phyloP scores from a whole-genome alignment of 768 basidiomycete genomes.

The Pholiota conissans region DNA sequence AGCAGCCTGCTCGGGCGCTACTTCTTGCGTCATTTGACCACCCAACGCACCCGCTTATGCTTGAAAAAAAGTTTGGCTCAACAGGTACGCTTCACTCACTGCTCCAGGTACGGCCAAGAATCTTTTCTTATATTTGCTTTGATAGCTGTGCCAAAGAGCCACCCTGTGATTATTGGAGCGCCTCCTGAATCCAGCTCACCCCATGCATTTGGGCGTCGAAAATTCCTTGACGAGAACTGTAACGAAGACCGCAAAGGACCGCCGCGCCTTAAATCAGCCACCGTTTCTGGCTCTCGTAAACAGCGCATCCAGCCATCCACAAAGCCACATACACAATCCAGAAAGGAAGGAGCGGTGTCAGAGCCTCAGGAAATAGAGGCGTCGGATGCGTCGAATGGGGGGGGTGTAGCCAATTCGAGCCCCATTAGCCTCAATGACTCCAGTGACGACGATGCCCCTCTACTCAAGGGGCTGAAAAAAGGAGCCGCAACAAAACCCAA shows the following conservation, averaged over 20 bases:
- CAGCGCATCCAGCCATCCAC: not conserved
- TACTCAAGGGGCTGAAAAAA: not conserved
- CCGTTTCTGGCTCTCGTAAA: not conserved
- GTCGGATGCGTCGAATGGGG: not conserved
- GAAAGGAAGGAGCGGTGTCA: not conserved
- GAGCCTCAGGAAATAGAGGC: not conserved
- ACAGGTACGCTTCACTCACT: not conserved
- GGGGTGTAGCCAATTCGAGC: not conserved
- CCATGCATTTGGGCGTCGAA: not conserved
- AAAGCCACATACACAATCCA: not conserved
- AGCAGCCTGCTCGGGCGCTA: not conserved
- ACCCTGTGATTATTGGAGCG: conserved; percentile 7
- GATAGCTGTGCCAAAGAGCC: not conserved
- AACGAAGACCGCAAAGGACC: conserved; percentile 8
- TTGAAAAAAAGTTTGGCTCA: not conserved
- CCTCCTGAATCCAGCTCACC: conserved; percentile 3
- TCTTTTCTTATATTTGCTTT: not conserved
- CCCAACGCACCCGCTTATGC: not conserved
- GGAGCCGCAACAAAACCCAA: not conserved
- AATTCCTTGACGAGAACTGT: conserved; percentile 2
- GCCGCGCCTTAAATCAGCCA: not conserved
- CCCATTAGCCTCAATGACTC: not conserved
- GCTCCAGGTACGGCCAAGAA: not conserved
- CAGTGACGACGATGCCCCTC: not conserved
- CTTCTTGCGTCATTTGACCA: conserved; percentile 8